Conservation (phyloP, 345 rosid species). For the Passiflora organensis region DNA sequence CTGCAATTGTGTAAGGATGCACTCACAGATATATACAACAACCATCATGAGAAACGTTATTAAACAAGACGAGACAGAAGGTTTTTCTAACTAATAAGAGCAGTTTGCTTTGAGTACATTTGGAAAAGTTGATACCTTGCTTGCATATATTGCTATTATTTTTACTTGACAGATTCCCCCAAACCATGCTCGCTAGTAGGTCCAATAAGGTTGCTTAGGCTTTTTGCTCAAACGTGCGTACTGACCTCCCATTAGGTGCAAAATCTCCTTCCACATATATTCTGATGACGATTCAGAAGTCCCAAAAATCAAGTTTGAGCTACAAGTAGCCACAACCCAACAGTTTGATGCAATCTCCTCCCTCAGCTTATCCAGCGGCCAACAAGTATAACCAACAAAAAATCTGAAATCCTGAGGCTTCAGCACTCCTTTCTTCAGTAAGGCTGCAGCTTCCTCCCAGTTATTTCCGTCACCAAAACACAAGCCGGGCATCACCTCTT, state of each 20-base stretch:
- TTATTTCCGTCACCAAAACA: slow-evolving; percentile 73
- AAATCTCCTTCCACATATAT: slow-evolving; percentile 80
- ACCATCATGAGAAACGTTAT: background rate
- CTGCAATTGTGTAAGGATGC: background rate
- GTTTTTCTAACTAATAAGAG: slow-evolving; percentile 17
- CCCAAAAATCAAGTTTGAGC: slow-evolving; percentile 63
- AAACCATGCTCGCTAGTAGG: too few relatives aligned
- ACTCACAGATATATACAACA: slow-evolving; percentile 14
- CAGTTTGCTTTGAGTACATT: slow-evolving; percentile 52
- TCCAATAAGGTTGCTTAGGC: slow-evolving; percentile 80
- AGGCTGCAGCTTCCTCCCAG: slow-evolving; percentile 71
- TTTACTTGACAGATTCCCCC: too few relatives aligned
- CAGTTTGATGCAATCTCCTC: slow-evolving; percentile 77
- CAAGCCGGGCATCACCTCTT: slow-evolving; percentile 77
- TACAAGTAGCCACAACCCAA: slow-evolving; percentile 86
- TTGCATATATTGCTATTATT: slow-evolving; percentile 12
- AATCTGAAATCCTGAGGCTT: slow-evolving; percentile 80
- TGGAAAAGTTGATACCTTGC: slow-evolving; percentile 22
- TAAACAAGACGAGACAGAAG: background rate
- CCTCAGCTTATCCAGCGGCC: slow-evolving; percentile 87
- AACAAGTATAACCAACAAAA: slow-evolving; percentile 87
- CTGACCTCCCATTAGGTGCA: slow-evolving; percentile 86
- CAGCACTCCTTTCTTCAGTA: slow-evolving; percentile 69
- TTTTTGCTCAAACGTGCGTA: slow-evolving; percentile 85
- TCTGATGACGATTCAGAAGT: slow-evolving; percentile 44